Evolutionary conservation across 2,329 filamentous ascomycete species (phyloP).

Genomic region (Harringtonia lauricola): DNA sequence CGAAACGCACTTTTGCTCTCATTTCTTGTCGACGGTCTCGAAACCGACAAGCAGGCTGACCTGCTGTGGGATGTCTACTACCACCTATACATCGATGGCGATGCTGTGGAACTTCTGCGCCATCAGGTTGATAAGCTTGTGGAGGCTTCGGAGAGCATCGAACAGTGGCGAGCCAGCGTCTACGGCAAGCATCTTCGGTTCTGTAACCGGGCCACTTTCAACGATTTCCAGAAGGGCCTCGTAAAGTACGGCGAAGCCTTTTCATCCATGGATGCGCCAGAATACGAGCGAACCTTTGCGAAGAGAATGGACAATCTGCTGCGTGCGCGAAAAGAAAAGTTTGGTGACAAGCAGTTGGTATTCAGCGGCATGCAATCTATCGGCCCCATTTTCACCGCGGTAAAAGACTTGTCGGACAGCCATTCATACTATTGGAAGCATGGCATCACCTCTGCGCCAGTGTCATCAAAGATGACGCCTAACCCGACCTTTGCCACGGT

Average conservation of each 20-base stretch:
- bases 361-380: too few species aligned
- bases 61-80: constrained; percentile 45
- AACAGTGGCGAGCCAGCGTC: constrained; percentile 29
- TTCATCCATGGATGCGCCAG: not conserved
- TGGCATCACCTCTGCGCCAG: constrained; percentile 16
- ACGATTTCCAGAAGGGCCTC: constrained; percentile 29
- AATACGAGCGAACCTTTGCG: not conserved
- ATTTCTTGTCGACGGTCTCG: constrained; percentile 32
- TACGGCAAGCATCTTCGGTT: constrained; percentile 37
- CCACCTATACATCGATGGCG: constrained; percentile 32
- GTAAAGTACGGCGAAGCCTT: not conserved
- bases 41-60: constrained; percentile 10
- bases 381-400: not conserved
- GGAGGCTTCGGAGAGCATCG: constrained; percentile 22
- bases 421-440: constrained; percentile 23
- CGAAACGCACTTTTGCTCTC: constrained; percentile 43
- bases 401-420: constrained; percentile 12
- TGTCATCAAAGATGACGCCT: not conserved
- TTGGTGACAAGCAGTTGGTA: constrained; percentile 20
- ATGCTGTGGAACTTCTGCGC: constrained; percentile 24
- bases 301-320: constrained; percentile 11
- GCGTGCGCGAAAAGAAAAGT: constrained; percentile 20
- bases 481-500: constrained; percentile 35
- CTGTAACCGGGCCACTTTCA: constrained; percentile 34
- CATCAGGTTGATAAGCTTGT: constrained; percentile 33